These are phyloP conservation scores for Pythium grandisporangium DNA, from an alignment of 352 stramenopile genomes.

Conservation along the genomic window DNA sequence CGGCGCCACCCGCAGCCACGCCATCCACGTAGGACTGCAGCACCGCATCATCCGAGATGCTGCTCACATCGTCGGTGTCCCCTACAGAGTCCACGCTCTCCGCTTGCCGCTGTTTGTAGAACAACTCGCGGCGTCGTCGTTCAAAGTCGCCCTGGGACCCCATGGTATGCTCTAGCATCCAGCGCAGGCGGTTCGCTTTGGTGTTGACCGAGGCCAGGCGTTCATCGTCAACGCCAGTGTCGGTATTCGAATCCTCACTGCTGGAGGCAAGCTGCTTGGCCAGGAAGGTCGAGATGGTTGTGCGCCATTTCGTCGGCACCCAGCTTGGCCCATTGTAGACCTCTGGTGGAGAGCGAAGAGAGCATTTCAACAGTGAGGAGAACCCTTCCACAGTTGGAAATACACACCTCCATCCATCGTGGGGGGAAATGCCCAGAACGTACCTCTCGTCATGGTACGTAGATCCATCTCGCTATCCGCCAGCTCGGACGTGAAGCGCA, in stretches of 20 bases:
- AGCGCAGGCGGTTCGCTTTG: slow-evolving; percentile 78
- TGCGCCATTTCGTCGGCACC: slow-evolving; percentile 45
- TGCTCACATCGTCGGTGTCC: no score
- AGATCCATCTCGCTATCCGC: slow-evolving; percentile 64
- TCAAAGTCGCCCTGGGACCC: slow-evolving; percentile 88
- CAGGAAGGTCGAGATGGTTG: slow-evolving; percentile 44
- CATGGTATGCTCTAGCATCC: slow-evolving; percentile 90
- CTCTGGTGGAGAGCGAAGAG: no score
- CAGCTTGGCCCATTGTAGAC: slow-evolving; percentile 59
- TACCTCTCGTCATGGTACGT: slow-evolving; percentile 44
- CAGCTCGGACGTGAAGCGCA: slow-evolving; percentile 84
- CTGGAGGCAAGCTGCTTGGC: slow-evolving; percentile 8
- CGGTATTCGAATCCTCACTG: not conserved
- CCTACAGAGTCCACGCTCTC: no score
- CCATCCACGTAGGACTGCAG: slow-evolving; percentile 70
- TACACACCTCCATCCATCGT: no score
- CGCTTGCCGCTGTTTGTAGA: slow-evolving; percentile 8
- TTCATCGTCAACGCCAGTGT: no score
- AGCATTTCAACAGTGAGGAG: no score
- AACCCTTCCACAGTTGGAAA: no score
- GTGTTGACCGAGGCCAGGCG: slow-evolving; percentile 65
- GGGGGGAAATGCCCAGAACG: not conserved
- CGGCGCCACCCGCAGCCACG: slow-evolving; percentile 54
- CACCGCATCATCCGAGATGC: slow-evolving; percentile 75
- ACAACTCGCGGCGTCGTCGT: slow-evolving; percentile 71